Evolutionary conservation across 805 yeast species (phyloP).

Genomic region (Saturnispora galanensis): DNA sequence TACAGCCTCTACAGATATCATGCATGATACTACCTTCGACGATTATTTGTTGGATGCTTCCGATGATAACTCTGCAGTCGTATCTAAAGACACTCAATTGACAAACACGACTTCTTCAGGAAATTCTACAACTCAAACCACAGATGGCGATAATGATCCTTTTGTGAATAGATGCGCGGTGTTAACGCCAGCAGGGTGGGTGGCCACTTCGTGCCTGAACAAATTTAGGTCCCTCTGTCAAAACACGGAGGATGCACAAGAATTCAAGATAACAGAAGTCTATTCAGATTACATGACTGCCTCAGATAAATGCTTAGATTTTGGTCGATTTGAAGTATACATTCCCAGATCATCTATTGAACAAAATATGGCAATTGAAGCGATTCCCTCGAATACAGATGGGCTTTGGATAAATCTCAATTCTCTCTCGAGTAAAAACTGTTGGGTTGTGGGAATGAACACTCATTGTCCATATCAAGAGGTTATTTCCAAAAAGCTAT

Average conservation of each 20-base stretch:
- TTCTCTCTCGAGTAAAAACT: conserved; percentile 58
- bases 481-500: conserved; percentile 42
- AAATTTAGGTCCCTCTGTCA: conserved; percentile 48
- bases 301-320: conserved; percentile 19
- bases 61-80: too few species aligned
- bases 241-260: conserved; percentile 27
- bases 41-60: not conserved
- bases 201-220: conserved; percentile 56
- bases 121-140: not conserved
- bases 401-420: conserved; percentile 77
- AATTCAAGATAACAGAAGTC: conserved; percentile 34
- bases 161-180: conserved; percentile 33
- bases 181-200: conserved; percentile 44
- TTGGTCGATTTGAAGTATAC: conserved; percentile 28
- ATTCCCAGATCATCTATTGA: conserved; percentile 44
- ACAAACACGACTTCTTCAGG: too few species aligned
- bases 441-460: conserved; percentile 86
- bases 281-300: conserved; percentile 37
- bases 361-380: conserved; percentile 23
- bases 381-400: conserved; percentile 18
- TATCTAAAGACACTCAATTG: too few species aligned
- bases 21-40: not conserved
- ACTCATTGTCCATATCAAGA: conserved; percentile 71
- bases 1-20: conserved; percentile 6
- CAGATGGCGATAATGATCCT: conserved; percentile 13